Evolutionary conservation across 1,139 yeast genomes (phyloP).

Genomic region (Kodamaea plutei): DNA sequence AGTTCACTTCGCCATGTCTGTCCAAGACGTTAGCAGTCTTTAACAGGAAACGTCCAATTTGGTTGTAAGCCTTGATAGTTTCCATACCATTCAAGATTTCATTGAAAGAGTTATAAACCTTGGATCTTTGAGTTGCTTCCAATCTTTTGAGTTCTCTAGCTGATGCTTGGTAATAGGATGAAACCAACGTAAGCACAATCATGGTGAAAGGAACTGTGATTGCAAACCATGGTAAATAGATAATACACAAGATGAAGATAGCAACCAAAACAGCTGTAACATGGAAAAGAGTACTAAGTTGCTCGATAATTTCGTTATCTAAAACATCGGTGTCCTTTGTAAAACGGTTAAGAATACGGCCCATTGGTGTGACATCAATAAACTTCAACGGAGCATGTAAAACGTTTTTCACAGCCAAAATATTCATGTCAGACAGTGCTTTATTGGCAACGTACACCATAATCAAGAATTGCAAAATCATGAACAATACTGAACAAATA

Average conservation of each 20-base stretch:
- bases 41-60: constrained; percentile 11
- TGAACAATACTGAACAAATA: constrained; percentile 30
- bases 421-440: constrained; percentile 36
- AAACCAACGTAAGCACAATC: constrained; percentile 30
- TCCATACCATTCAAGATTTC: constrained; percentile 71
- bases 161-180: constrained; percentile 63
- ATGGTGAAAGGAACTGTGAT: constrained; percentile 42
- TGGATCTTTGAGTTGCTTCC: constrained; percentile 73
- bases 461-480: constrained; percentile 40
- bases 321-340: constrained; percentile 79
- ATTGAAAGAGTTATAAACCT: constrained; percentile 71
- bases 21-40: constrained; percentile 51
- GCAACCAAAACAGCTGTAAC: constrained; percentile 56
- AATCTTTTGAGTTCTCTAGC: constrained; percentile 75
- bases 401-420: constrained; percentile 37
- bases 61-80: constrained; percentile 55
- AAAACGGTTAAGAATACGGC: constrained; percentile 67
- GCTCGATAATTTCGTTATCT: constrained; percentile 70
- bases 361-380: constrained; percentile 60
- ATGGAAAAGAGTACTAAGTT: constrained; percentile 47
- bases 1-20: constrained; percentile 69
- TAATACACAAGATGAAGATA: constrained; percentile 60
- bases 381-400: constrained; percentile 54
- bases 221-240: constrained; percentile 62
- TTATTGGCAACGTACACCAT: constrained; percentile 49